Evolutionary conservation across 1,139 yeast species (phyloP), one percentile per base, ranked within the genome.

Genomic region (Scheffersomyces illinoinensis): DNA sequence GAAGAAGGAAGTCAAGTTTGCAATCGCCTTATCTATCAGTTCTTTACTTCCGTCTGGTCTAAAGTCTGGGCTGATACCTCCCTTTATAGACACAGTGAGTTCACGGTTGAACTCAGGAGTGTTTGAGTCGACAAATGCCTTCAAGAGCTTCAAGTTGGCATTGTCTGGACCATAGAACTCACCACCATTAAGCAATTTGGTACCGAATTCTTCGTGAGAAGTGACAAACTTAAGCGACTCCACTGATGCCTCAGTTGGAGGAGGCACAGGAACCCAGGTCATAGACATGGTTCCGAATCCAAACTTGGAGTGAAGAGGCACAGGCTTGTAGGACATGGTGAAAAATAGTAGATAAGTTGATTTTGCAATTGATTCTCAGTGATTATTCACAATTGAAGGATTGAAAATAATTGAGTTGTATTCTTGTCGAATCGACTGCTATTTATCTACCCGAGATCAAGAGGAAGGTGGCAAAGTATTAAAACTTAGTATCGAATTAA

Each of bases 211-310:
- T 8, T 64, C 60, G 52, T 70, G 66, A 14, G 69, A 60, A n/a
- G 82, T 70, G 12, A 85, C 85, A 52, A 74, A 76, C 60, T 79
- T 78, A 68, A 87, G 73, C 18, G 81, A 70, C 50, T 79, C 79
- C 59, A 85, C 72, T 1, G 87, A 79, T 57, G 79, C 75, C 50
- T 79, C 84, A 39, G 75, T 71, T 26, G 87, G 79, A 20, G 72
- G 70, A n/a, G 82, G 83, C 2, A 62, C 65, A 1, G 85, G 80
- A 6, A 75, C 74, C 85, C 86, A 81, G 3, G 91, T 85, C 71
- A 87, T 72, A 47, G 86, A 80, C 92, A 88, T 86, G 64, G 88
- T 81, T 54, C 92, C 92, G 65, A 75, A 85, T 51, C 91, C 91
- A 59, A 79, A 73, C 47, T 69, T 69, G 51, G 51, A 48, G n/a